Percentiles rank a stretch among this genome's conserved stretches.
phyloP scores from a whole-genome alignment of 495 filamentous ascomycete species.

The Daldinia concentrica region DNA sequence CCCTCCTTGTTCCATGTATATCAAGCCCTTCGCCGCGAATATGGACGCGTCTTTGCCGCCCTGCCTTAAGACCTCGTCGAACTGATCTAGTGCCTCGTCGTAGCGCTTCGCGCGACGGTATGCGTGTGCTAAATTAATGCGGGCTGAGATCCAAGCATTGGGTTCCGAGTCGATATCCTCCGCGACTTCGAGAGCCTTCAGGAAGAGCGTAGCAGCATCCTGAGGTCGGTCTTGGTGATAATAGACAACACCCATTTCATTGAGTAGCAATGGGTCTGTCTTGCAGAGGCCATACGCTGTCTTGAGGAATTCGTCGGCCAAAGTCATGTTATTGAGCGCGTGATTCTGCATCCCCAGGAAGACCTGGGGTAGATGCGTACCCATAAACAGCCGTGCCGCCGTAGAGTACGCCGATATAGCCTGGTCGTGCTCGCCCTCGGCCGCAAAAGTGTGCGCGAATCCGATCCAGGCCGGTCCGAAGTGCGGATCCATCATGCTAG shows the following conservation, averaged over 20 bases:
- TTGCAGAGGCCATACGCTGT: constrained; percentile 81
- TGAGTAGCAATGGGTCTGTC: constrained; percentile 87
- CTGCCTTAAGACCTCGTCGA: constrained; percentile 81
- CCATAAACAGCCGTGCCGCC: constrained; percentile 93
- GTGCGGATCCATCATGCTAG: constrained; percentile 95
- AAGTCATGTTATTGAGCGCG: constrained; percentile 90
- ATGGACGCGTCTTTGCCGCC: constrained; percentile 76
- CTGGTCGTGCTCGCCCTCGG: constrained; percentile 99
- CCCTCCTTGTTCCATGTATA: constrained; percentile 71
- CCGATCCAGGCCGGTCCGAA: constrained; percentile 99
- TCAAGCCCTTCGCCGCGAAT: constrained; percentile 78
- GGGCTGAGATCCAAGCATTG: constrained; percentile 84
- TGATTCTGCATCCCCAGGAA: constrained; percentile 99
- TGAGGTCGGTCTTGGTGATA: constrained; percentile 88
- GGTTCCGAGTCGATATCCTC: constrained; percentile 82
- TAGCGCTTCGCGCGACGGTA: constrained; percentile 76
- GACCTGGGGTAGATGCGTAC: constrained; percentile 93
- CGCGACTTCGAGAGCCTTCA: constrained; percentile 76
- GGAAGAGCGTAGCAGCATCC: constrained; percentile 77
- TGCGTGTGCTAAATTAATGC: constrained; percentile 89
- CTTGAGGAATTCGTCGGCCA: constrained; percentile 95
- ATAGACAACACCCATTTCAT: constrained; percentile 92
- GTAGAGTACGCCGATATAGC: constrained; percentile 98
- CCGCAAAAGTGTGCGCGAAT: constrained; percentile 99
- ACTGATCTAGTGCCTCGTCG: constrained; percentile 77